These are phyloP conservation scores for Coprinopsis marcescibilis DNA, from an alignment of 768 basidiomycete genomes.

Conservation along the genomic window DNA sequence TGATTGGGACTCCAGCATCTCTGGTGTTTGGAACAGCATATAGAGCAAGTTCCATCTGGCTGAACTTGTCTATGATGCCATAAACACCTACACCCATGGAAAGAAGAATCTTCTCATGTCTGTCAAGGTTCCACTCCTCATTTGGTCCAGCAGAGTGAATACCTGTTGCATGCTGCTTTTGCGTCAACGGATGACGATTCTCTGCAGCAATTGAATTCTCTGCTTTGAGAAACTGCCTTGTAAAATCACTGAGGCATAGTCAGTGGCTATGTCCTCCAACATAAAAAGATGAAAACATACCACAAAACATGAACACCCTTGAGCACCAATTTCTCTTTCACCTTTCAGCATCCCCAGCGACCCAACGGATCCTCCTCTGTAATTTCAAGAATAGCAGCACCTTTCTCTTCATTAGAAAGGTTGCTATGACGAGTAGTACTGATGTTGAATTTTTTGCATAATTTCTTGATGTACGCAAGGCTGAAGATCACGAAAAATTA, in stretches of 20 bases:
- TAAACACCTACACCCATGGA: constrained; percentile 23
- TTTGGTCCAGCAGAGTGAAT: constrained; percentile 23
- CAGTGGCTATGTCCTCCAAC: background rate
- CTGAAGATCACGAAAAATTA: background rate
- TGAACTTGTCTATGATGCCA: constrained; percentile 21
- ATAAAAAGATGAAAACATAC: constrained; percentile 2
- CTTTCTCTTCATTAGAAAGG: constrained; percentile 6
- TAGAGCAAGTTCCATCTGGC: constrained; percentile 16
- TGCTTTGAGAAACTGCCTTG: constrained; percentile 3
- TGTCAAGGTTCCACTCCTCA: constrained; percentile 26
- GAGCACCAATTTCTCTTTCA: constrained; percentile 13
- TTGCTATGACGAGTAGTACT: constrained; percentile 8
- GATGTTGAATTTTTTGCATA: constrained; percentile 8
- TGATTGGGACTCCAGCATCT: constrained; percentile 13
- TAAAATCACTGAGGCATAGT: constrained; percentile 9
- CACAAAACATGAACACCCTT: constrained; percentile 12
- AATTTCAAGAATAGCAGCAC: constrained; percentile 7
- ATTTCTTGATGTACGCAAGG: constrained; percentile 8
- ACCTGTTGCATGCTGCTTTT: constrained; percentile 18
- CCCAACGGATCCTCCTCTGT: constrained; percentile 14
- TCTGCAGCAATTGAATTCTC: constrained; percentile 10
- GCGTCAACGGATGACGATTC: constrained; percentile 14
- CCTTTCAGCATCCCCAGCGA: constrained; percentile 7
- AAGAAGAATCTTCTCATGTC: constrained; percentile 22
- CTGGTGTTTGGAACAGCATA: constrained; percentile 19